phyloP scores from a whole-genome alignment of 2,329 filamentous ascomycete species.

The Blumeria hordei region DNA sequence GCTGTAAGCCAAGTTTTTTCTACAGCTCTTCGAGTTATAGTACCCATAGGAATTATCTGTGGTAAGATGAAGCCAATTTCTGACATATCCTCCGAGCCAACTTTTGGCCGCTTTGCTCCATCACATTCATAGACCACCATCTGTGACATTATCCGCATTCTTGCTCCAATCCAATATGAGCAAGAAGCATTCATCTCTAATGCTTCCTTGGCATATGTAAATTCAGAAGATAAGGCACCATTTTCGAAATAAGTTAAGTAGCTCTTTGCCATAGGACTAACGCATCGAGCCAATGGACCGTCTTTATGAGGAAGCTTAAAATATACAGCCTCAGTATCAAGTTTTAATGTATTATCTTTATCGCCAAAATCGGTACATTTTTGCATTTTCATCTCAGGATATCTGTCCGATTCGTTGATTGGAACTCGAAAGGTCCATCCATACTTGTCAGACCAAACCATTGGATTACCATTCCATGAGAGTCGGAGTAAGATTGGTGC shows the following conservation, averaged over 20 bases:
- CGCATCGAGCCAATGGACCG: conserved; percentile 62
- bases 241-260: conserved; percentile 84
- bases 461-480: conserved; percentile 68
- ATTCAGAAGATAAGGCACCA: conserved; percentile 69
- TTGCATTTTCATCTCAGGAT: conserved; percentile 45
- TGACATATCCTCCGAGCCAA: conserved; percentile 5
- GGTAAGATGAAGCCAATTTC: conserved; percentile 65
- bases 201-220: conserved; percentile 73
- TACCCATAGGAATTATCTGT: conserved; percentile 95
- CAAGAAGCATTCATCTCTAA: conserved; percentile 97
- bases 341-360: conserved; percentile 34
- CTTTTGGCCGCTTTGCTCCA: conserved; percentile 12
- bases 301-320: conserved; percentile 96
- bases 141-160: conserved; percentile 82
- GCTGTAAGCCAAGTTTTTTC: conserved; percentile 98
- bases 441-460: conserved; percentile 81
- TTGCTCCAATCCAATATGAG: conserved; percentile 95
- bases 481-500: conserved; percentile 65
- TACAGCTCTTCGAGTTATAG: conserved; percentile 77
- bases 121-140: conserved; percentile 76
- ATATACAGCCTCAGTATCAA: conserved; percentile 44
- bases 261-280: conserved; percentile 71
- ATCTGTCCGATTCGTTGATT: conserved; percentile 33
- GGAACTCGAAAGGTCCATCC: conserved; percentile 82
- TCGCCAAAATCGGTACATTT: conserved; percentile 59